A percentile compares a stretch with the other conserved stretches of the same genome.
These are phyloP conservation scores for Amanita phalloides DNA, from an alignment of 768 basidiomycete species.

Conservation along the genomic window DNA sequence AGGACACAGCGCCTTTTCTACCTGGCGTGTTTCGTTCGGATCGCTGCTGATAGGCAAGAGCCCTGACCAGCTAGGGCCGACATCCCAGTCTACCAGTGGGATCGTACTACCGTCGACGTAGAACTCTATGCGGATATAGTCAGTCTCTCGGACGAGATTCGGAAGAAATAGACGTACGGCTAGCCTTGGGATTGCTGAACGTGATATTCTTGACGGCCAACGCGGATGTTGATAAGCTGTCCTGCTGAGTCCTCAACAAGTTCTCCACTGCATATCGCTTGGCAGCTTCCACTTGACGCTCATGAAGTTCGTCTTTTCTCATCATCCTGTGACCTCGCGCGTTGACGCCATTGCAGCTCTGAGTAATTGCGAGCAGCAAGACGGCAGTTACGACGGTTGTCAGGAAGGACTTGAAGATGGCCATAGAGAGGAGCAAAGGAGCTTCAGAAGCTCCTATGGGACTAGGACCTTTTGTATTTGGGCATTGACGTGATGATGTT, in stretches of 20 bases:
- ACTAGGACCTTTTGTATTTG: background rate
- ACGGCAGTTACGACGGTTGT: background rate
- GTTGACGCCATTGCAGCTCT: background rate
- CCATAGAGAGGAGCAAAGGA: background rate
- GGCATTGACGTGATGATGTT: no score
- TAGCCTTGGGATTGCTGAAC: conserved; percentile 56
- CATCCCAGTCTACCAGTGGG: conserved; percentile 61
- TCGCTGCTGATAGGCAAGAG: conserved; percentile 57
- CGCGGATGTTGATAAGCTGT: background rate
- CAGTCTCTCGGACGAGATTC: background rate
- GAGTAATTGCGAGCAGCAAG: background rate
- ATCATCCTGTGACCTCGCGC: conserved; percentile 12
- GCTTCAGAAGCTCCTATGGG: background rate
- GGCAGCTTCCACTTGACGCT: conserved; percentile 36
- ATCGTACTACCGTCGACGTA: conserved; percentile 57
- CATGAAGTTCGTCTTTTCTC: conserved; percentile 31
- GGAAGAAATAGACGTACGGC: conserved; percentile 28
- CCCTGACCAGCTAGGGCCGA: conserved; percentile 70
- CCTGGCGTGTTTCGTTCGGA: conserved; percentile 58
- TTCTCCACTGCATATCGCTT: conserved; percentile 22
- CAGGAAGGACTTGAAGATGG: background rate
- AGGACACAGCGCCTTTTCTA: conserved; percentile 12
- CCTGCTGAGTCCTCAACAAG: conserved; percentile 2
- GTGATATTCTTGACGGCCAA: conserved; percentile 46
- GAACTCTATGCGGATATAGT: conserved; percentile 34